phyloP scores from a whole-genome alignment of 352 stramenopile genomes.

The Phytophthora capsici region DNA sequence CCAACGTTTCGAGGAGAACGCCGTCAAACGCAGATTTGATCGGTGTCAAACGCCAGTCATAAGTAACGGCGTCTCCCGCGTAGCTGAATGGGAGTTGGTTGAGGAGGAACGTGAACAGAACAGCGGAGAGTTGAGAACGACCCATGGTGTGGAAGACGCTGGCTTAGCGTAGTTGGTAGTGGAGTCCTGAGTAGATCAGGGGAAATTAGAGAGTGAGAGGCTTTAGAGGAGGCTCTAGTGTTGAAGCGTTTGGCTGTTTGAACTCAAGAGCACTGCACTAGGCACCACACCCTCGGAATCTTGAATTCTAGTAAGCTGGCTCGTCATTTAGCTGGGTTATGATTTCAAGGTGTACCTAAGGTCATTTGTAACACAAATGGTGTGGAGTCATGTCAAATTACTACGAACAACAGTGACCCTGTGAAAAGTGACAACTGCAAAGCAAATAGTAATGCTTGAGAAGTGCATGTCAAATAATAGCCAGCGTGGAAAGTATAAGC shows the following conservation, averaged over 20 bases:
- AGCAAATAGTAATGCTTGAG: too few species aligned
- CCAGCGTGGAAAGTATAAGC: too few species aligned
- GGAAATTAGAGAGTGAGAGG: constrained; percentile 19
- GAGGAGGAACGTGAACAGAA: constrained; percentile 5
- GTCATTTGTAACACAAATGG: background rate
- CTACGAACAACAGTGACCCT: too few species aligned
- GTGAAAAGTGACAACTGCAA: too few species aligned
- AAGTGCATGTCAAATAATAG: too few species aligned
- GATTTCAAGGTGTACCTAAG: constrained; percentile 13
- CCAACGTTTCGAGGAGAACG: constrained; percentile 18
- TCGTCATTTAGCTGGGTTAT: constrained; percentile 7
- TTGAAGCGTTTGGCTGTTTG: too few species aligned
- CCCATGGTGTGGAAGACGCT: constrained; percentile 10
- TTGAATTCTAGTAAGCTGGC: constrained; percentile 11
- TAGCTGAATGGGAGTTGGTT: background rate
- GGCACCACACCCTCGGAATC: constrained; percentile 2
- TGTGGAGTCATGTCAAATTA: too few species aligned
- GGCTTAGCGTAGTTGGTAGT: constrained; percentile 7
- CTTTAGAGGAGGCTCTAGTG: background rate
- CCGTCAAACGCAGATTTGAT: constrained; percentile 32
- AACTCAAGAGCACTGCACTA: constrained; percentile 1
- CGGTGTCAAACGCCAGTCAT: constrained; percentile 30
- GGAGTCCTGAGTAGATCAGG: constrained; percentile 20
- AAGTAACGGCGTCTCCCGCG: constrained; percentile 20
- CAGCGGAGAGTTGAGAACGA: background rate